These are phyloP conservation scores for Beauveria varroae DNA, from an alignment of 2,329 filamentous ascomycete species.

Conservation along the genomic window DNA sequence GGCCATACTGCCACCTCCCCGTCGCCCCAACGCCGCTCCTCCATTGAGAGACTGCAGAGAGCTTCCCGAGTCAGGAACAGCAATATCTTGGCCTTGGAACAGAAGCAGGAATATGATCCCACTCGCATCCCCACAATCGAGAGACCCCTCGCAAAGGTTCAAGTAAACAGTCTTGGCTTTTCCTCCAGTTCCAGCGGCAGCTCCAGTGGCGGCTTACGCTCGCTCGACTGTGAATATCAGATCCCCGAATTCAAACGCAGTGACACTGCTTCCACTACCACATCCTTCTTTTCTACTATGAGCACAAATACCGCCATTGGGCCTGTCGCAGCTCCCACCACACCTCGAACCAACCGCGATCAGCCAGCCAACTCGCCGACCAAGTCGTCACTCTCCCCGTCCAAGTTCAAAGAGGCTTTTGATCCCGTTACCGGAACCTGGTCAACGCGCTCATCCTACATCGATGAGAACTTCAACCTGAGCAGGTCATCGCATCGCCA, in stretches of 20 bases:
- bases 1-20: conserved; percentile 47
- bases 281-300: conserved; percentile 47
- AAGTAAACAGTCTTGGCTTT: conserved; percentile 58
- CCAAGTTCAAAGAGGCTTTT: conserved; percentile 58
- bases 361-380: conserved; percentile 58
- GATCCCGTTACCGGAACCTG: conserved; percentile 62
- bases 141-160: conserved; percentile 70
- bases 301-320: conserved; percentile 43
- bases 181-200: conserved; percentile 45
- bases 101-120: conserved; percentile 88
- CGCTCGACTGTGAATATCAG: conserved; percentile 36
- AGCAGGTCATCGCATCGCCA: conserved; percentile 70
- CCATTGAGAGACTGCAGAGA: conserved; percentile 90
- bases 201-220: conserved; percentile 29
- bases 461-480: conserved; percentile 52
- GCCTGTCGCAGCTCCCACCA: conserved; percentile 26
- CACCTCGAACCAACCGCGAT: conserved; percentile 53
- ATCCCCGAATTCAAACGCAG: conserved; percentile 38
- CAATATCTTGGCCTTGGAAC: conserved; percentile 90
- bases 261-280: conserved; percentile 43
- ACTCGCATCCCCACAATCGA: conserved; percentile 69
- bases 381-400: conserved; percentile 78
- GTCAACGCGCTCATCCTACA: conserved; percentile 56
- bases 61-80: conserved; percentile 96
- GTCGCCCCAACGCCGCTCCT: conserved; percentile 72